A percentile compares a stretch with the other conserved stretches of the same genome.
phyloP scores from a whole-genome alignment of 192 early-diverging fungal genomes.

The Mortierella antarctica region DNA sequence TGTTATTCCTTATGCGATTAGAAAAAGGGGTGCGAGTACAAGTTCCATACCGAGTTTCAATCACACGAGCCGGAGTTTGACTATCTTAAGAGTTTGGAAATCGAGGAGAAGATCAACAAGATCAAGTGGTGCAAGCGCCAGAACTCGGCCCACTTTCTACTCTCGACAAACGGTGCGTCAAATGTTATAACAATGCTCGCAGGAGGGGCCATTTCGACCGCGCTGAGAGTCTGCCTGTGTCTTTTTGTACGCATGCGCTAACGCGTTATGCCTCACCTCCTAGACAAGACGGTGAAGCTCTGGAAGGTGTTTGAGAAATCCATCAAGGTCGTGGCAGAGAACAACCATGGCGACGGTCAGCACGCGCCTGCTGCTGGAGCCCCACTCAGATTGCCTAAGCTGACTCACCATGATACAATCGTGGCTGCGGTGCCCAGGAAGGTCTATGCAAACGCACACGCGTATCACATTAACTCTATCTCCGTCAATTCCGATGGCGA shows the following conservation, averaged over 20 bases:
- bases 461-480: constrained; percentile 99
- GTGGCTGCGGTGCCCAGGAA: constrained; percentile 95
- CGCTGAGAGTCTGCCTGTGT: background rate
- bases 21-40: constrained; percentile 99
- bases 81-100: constrained; percentile 98
- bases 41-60: constrained; percentile 99
- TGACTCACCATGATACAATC: constrained; percentile 95
- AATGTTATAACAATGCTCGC: too few relatives aligned
- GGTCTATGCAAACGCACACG: constrained; percentile 95
- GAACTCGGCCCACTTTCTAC: constrained; percentile 95
- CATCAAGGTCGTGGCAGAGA: constrained; percentile 94
- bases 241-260: background rate
- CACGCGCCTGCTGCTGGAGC: constrained; percentile 41
- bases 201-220: too few relatives aligned
- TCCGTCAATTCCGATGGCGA: constrained; percentile 99
- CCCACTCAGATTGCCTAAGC: constrained; percentile 80
- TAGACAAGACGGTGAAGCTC: constrained; percentile 99
- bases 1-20: constrained; percentile 43
- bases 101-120: constrained; percentile 99
- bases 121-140: constrained; percentile 98
- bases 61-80: constrained; percentile 99
- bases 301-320: constrained; percentile 99
- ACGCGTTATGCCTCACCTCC: background rate
- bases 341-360: constrained; percentile 81
- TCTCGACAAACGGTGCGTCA: constrained; percentile 91